These are phyloP conservation scores for Ambrosia trifida DNA, from an alignment of 129 eudicot species.

Conservation along the genomic window DNA sequence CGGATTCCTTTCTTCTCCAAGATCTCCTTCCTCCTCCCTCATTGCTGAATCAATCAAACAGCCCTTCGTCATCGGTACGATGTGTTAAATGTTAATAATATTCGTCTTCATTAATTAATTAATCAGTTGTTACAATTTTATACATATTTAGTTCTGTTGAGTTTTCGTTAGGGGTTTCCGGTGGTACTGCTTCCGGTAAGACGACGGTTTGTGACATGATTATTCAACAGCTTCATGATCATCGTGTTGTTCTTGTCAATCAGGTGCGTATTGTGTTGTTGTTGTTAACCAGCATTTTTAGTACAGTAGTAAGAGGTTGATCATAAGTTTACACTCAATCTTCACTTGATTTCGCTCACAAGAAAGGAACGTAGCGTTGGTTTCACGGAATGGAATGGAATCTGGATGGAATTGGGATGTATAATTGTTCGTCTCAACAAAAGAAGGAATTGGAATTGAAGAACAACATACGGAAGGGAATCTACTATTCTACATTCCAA, in stretches of 20 bases:
- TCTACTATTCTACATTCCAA: no score
- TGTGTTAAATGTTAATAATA: not conserved
- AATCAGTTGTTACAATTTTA: not conserved
- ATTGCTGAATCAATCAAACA: conserved; percentile 50
- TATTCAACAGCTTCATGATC: conserved; percentile 99
- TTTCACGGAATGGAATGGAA: no score
- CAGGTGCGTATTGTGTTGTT: conserved; percentile 52
- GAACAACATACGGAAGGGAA: no score
- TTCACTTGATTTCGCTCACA: no score
- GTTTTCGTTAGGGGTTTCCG: conserved; percentile 68
- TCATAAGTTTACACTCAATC: not conserved
- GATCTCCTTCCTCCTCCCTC: conserved; percentile 22
- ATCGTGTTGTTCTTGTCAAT: conserved; percentile 92
- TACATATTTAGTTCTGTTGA: not conserved
- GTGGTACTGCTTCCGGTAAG: conserved; percentile 99
- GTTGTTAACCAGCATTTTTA: not conserved
- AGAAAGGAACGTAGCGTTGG: no score
- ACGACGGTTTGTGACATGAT: conserved; percentile 99
- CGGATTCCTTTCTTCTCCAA: conserved; percentile 47
- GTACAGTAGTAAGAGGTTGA: conserved; percentile 2
- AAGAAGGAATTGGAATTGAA: no score
- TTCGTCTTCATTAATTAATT: not conserved
- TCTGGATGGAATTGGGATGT: no score
- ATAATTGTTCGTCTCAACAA: no score
- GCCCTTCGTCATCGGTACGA: conserved; percentile 94